Conservation (phyloP, 1,284 basidiomycete genomes). For the Pseudozyma sp. region DNA sequence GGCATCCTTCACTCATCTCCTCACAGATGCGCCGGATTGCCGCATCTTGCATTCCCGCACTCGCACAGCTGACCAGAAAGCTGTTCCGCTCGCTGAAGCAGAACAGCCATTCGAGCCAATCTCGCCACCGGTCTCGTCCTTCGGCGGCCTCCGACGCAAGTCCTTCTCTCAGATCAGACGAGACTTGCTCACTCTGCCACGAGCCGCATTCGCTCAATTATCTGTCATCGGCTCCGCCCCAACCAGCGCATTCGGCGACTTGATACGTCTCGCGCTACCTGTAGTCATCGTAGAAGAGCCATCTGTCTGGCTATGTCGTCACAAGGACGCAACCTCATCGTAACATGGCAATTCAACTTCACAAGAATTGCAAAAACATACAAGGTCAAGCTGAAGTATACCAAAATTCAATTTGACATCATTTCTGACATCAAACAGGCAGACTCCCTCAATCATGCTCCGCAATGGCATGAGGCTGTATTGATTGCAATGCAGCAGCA, state of each 20-base stretch:
- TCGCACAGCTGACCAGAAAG: not conserved
- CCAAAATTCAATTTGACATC: no score
- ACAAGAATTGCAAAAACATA: no score
- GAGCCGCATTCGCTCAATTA: not conserved
- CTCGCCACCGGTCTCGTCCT: conserved; percentile 13
- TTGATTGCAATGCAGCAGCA: no score
- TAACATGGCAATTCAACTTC: no score
- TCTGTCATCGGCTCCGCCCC: not conserved
- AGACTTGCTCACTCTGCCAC: conserved; percentile 12
- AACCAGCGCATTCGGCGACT: not conserved
- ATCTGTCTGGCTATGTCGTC: conserved; percentile 37
- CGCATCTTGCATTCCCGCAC: conserved; percentile 6
- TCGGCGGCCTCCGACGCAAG: conserved; percentile 31
- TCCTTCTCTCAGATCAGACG: conserved; percentile 11
- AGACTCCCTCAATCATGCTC: no score
- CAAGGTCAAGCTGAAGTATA: no score
- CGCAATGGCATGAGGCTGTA: no score
- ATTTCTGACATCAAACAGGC: no score
- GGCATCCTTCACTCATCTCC: conserved; percentile 44
- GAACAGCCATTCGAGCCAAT: conserved; percentile 41
- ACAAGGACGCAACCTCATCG: conserved; percentile 3
- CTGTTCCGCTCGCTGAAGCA: not conserved
- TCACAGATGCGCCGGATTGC: conserved; percentile 43
- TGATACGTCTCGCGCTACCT: conserved; percentile 21
- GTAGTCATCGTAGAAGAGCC: conserved; percentile 28